Base-by-base conservation (phyloP, 352 stramenopile species). In the Blastocystis hominis region DNA sequence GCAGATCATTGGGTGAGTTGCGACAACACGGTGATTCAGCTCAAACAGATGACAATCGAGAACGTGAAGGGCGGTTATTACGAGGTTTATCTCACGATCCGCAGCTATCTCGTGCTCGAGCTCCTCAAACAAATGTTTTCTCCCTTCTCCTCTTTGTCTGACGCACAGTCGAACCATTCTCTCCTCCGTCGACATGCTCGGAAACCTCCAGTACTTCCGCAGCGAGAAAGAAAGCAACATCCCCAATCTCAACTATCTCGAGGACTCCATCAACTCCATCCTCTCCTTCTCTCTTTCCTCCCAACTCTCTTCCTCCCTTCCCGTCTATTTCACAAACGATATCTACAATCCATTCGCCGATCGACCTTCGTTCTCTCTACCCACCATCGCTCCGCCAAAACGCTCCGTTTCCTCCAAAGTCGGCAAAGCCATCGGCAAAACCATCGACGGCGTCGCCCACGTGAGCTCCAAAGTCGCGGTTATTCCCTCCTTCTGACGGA, bases 171-270 rank as follows among this genome's bases (percentile, higher is more conserved):
- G 50, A 1, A 84, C 54, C 34, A 20, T 84, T 24, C 36, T 84
- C 10, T 84, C 72, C 34, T 84, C 72, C 3, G 72, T 66, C 34
- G 72, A 84, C 4, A 34, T 84, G 30, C 56, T 84, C 6, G 72
- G 72, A 10, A 84, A 84, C 42, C 38, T 84, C 36, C 72, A 84
- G 50, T 84, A 84, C 44, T 84, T 84, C 50, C 34, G 46, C 7
- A 68, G 72, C 50, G 72, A 84, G 47, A 69, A 84, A n/a, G 47
- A 64, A 17, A 40, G 62, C 20, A 38, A 36, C n/a, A 47, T 84
- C 20, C 72, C 34, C 5, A 84, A 84, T 66, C 36, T 84, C 13
- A 84, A 84, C 72, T 84, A 84, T 42, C 47, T 84, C n/a, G 72
- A 64, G 47, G 34, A 44, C 40, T 84, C 72, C 13, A 34, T 84